Evolutionary conservation across 2,329 filamentous ascomycete species (phyloP).

Genomic region (Scedosporium dehoogii): DNA sequence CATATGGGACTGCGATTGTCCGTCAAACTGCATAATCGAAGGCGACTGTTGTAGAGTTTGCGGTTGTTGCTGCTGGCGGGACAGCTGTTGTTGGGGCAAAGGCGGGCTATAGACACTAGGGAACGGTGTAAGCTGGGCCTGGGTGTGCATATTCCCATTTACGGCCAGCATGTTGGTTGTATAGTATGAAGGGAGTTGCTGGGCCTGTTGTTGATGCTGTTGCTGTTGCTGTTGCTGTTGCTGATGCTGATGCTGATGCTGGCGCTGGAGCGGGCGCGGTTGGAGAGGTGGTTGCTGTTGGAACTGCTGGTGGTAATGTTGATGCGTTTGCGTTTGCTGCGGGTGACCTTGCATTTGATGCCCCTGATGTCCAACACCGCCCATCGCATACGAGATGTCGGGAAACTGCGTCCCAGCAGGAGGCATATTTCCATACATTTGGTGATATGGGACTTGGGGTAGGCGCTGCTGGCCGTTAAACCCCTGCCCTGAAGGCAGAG

Average conservation of each 20-base stretch:
- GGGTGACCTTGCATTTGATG: constrained; percentile 6
- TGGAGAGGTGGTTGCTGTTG: constrained; percentile 8
- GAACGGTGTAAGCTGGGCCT: constrained; percentile 13
- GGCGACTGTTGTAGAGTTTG: constrained; percentile 3
- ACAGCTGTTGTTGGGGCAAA: constrained; percentile 14
- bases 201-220: constrained; percentile 9
- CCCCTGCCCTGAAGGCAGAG: constrained; percentile 19
- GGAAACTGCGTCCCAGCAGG: constrained; percentile 3
- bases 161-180: constrained; percentile 1
- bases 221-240: constrained; percentile 15
- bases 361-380: constrained; percentile 4
- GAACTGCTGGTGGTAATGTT: constrained; percentile 10
- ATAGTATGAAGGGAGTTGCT: constrained; percentile 6
- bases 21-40: constrained; percentile 6
- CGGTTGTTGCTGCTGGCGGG: constrained; percentile 7
- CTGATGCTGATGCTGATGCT: constrained; percentile 15
- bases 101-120: constrained; percentile 9
- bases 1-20: constrained; percentile 8
- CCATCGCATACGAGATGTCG: constrained; percentile 3
- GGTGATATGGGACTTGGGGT: constrained; percentile 14
- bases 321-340: constrained; percentile 14
- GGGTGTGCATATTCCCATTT: constrained; percentile 6
- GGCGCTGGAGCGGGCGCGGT: constrained; percentile 8
- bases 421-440: constrained; percentile 5
- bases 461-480: constrained; percentile 18